A percentile compares a stretch with the other conserved stretches of the same genome.
These are phyloP conservation scores for Bertia moriformis DNA, from an alignment of 2,329 filamentous ascomycete genomes.

Conservation along the genomic window DNA sequence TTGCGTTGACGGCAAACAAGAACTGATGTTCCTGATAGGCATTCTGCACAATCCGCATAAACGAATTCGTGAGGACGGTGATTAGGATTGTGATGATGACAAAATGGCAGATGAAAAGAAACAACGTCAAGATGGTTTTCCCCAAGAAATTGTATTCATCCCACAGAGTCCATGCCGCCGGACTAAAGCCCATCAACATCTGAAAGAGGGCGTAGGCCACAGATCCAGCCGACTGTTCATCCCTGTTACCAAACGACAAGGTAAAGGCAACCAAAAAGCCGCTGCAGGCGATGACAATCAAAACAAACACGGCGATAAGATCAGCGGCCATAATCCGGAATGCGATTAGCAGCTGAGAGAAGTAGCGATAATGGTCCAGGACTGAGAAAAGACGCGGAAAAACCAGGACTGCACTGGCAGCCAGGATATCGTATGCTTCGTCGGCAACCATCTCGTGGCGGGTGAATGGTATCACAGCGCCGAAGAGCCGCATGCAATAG, in stretches of 20 bases:
- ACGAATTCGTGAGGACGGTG: conserved; percentile 89
- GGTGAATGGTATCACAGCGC: conserved; percentile 67
- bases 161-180: conserved; percentile 86
- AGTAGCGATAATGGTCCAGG: conserved; percentile 88
- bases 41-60: conserved; percentile 88
- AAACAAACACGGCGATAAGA: conserved; percentile 66
- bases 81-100: conserved; percentile 88
- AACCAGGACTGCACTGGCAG: conserved; percentile 75
- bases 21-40: conserved; percentile 87
- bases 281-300: conserved; percentile 78
- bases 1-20: conserved; percentile 88
- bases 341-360: conserved; percentile 84
- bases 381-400: conserved; percentile 85
- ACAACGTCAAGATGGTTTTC: conserved; percentile 60
- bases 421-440: conserved; percentile 86
- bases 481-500: conserved; percentile 78
- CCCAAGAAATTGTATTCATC: conserved; percentile 64
- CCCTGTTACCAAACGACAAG: conserved; percentile 41
- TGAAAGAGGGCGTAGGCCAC: conserved; percentile 89
- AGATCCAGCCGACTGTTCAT: conserved; percentile 52
- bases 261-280: conserved; percentile 94
- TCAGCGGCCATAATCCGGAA: conserved; percentile 91
- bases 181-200: conserved; percentile 89
- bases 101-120: conserved; percentile 90
- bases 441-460: conserved; percentile 50